Base-by-base conservation (phyloP, 768 basidiomycete genomes). In the Lactarius pseudohatsudake region DNA sequence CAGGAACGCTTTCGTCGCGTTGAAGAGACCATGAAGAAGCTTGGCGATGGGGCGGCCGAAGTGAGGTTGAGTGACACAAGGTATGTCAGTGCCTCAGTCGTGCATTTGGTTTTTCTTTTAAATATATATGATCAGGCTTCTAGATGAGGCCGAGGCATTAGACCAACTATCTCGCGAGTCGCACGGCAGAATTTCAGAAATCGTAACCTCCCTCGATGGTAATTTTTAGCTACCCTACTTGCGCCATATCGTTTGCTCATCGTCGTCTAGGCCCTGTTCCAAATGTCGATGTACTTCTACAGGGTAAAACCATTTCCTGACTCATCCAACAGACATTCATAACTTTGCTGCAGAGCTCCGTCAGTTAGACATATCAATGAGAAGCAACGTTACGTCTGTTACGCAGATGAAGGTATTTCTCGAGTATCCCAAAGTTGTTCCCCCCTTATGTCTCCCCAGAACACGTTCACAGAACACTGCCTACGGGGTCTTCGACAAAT, bases 401-500 rank as follows among this genome's bases (percentile, higher is more conserved):
- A 60, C 64, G 13, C 54, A 61, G 26, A 38, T 70, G 30, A 71
- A 71, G 70, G 70, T 71, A 61, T 28, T 30, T 30, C 32, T 13
- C 34, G 18, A 58, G 10, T 28, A n/a, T 53, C 22, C 57, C 50
- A 57, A 26, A 26, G 2, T 36, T 7, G 3, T 50, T 55, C 22
- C 22, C 1, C 40, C 56, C 60, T 61, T 10, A 71, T 54, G 34
- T 22, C 2, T 7, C 7, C 65, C 66, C 67, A 94, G 90, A 93
- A 93, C 71, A 78, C 83, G 6, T 90, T 86, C 72, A 92, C 89
- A 2, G 84, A 84, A 58, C 86, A 87, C 72, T 86, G 82, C 70
- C 77, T 97, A 30, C 75, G 80, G 11, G 80, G 83, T 18, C 81
- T 98, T 7, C 88, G 89, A 45, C 86, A 84, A 64, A 91, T 97